Conservation (phyloP, 495 filamentous ascomycete species). For the Annulohypoxylon stygium region DNA sequence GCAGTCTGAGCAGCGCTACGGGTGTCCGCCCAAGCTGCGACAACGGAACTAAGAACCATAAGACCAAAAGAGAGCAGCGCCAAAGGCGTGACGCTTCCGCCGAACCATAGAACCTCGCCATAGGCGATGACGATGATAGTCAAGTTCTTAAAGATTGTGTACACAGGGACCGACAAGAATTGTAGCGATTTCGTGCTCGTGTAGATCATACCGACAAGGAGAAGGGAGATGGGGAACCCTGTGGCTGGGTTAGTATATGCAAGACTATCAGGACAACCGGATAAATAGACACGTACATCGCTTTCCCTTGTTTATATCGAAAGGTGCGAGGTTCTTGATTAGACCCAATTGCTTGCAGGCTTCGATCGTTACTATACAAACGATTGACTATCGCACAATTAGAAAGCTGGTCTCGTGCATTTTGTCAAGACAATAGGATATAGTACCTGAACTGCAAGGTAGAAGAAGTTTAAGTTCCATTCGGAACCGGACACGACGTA, state of each 20-base stretch:
- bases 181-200: constrained; percentile 96
- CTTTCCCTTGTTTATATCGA: constrained; percentile 88
- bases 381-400: constrained; percentile 73
- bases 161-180: constrained; percentile 96
- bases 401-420: constrained; percentile 31
- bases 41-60: constrained; percentile 95
- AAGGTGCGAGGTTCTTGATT: constrained; percentile 87
- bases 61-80: constrained; percentile 95
- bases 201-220: constrained; percentile 99
- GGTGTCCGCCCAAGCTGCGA: constrained; percentile 98
- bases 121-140: constrained; percentile 99
- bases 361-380: constrained; percentile 91
- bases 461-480: constrained; percentile 98
- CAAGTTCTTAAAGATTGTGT: constrained; percentile 99
- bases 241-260: constrained; percentile 46
- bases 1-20: constrained; percentile 76
- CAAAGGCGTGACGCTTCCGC: constrained; percentile 88
- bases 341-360: constrained; percentile 83
- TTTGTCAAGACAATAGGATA: constrained; percentile 1
- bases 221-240: constrained; percentile 98
- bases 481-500: constrained; percentile 90
- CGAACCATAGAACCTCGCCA: constrained; percentile 99
- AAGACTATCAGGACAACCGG: neutral
- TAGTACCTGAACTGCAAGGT: constrained; percentile 90
- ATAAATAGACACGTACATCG: constrained; percentile 74